A percentile compares a stretch with the other conserved stretches of the same genome.
phyloP scores from a whole-genome alignment of 2,329 filamentous ascomycete genomes.

The Pestalotiopsis fici region DNA sequence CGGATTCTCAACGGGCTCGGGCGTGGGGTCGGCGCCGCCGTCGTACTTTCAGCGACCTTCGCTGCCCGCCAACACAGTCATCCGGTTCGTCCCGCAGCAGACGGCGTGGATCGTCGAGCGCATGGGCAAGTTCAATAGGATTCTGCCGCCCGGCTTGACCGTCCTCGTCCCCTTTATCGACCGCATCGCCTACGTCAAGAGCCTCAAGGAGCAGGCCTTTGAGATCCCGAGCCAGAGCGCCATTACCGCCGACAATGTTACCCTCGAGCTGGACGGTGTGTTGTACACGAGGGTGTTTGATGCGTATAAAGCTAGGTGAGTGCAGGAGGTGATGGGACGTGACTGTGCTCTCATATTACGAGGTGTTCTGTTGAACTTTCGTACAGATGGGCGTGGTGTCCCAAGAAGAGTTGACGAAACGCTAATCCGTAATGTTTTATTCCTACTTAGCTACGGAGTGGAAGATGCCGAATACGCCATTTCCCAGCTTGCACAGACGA shows the following conservation, averaged over 20 bases:
- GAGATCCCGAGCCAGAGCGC: slow-evolving; percentile 98
- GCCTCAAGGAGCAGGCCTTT: slow-evolving; percentile 91
- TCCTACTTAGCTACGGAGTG: slow-evolving; percentile 78
- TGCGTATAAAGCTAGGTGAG: slow-evolving; percentile 92
- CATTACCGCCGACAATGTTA: slow-evolving; percentile 98
- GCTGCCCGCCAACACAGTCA: slow-evolving; percentile 88
- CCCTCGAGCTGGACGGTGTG: slow-evolving; percentile 91
- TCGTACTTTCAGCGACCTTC: slow-evolving; percentile 78
- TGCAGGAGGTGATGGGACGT: too few relatives aligned
- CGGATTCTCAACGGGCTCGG: slow-evolving; percentile 25
- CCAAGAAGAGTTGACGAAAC: not conserved
- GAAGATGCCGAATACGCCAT: slow-evolving; percentile 99
- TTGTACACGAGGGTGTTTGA: slow-evolving; percentile 96
- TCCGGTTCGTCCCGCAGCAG: slow-evolving; percentile 98
- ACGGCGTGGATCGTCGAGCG: slow-evolving; percentile 99
- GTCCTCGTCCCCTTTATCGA: slow-evolving; percentile 89
- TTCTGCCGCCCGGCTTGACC: slow-evolving; percentile 88
- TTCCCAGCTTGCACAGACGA: slow-evolving; percentile 95
- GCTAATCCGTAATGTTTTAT: not conserved
- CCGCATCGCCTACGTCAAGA: slow-evolving; percentile 97
- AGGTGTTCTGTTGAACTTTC: too few relatives aligned
- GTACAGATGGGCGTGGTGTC: not conserved
- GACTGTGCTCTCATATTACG: too few relatives aligned
- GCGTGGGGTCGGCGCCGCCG: slow-evolving; percentile 49
- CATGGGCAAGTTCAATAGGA: slow-evolving; percentile 96